Conservation (phyloP, 2,329 filamentous ascomycete genomes). For the Trichoderma sp. region DNA sequence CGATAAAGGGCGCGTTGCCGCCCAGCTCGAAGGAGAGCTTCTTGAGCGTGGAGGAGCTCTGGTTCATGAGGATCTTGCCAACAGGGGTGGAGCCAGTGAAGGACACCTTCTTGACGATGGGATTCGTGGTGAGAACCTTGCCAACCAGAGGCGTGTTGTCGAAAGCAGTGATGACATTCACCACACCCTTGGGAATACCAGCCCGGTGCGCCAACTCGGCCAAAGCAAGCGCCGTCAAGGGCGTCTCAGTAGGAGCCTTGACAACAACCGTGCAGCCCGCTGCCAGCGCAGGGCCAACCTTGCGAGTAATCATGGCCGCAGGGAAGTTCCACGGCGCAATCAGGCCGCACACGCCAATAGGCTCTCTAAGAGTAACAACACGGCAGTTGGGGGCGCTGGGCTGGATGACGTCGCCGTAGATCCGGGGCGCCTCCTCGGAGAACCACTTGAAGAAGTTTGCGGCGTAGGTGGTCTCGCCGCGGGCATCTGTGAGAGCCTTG, state of each 20-base stretch:
- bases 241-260: background rate
- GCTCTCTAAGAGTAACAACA: slow-evolving; percentile 41
- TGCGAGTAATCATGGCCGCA: background rate
- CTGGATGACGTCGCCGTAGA: slow-evolving; percentile 36
- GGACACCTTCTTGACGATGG: background rate
- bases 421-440: slow-evolving; percentile 63
- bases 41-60: background rate
- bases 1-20: background rate
- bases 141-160: background rate
- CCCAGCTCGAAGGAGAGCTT: background rate
- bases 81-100: background rate
- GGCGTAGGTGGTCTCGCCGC: slow-evolving; percentile 61
- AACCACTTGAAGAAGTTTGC: slow-evolving; percentile 68
- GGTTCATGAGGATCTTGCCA: background rate
- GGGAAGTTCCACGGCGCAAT: background rate
- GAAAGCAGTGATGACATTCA: background rate
- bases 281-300: background rate
- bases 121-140: background rate
- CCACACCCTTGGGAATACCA: background rate
- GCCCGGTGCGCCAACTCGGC: background rate
- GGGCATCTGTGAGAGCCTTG: slow-evolving; percentile 66
- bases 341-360: slow-evolving; percentile 37
- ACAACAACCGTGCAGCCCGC: background rate
- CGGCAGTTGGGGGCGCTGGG: slow-evolving; percentile 54
- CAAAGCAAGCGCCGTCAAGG: background rate